These are phyloP conservation scores for Podospora pseudoanserina DNA, from an alignment of 495 filamentous ascomycete genomes.

Conservation along the genomic window DNA sequence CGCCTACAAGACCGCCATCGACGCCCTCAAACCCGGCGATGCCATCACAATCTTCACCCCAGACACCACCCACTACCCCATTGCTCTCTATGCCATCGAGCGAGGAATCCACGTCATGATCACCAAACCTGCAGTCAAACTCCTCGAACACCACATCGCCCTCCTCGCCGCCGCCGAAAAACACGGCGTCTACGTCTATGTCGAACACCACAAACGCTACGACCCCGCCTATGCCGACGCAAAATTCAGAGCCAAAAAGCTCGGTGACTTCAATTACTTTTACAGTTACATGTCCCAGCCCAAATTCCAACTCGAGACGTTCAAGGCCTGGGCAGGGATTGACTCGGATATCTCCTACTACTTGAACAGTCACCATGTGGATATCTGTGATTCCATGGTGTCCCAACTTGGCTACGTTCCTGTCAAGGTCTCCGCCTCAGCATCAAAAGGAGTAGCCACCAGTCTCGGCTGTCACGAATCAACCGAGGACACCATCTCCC, in stretches of 20 bases:
- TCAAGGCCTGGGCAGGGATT: conserved; percentile 90
- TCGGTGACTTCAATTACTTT: conserved; percentile 97
- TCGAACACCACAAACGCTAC: conserved; percentile 96
- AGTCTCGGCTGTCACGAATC: conserved; percentile 72
- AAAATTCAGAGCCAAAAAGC: conserved; percentile 61
- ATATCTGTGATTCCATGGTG: conserved; percentile 88
- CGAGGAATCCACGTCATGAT: conserved; percentile 84
- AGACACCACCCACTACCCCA: conserved; percentile 91
- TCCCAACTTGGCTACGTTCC: conserved; percentile 64
- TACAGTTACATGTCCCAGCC: conserved; percentile 97
- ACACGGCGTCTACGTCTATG: conserved; percentile 80
- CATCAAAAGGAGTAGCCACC: conserved; percentile 62
- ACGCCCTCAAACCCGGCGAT: conserved; percentile 74
- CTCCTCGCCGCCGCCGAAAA: conserved; percentile 70
- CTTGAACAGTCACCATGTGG: conserved; percentile 89
- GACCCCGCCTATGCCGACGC: conserved; percentile 92
- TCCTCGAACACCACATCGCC: conserved; percentile 69
- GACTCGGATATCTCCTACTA: conserved; percentile 95
- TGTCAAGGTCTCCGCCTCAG: conserved; percentile 72
- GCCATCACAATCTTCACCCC: conserved; percentile 97
- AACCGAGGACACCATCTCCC: conserved; percentile 90
- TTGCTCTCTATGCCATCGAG: conserved; percentile 88
- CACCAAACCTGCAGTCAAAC: conserved; percentile 92
- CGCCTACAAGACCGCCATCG: conserved; percentile 86
- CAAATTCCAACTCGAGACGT: conserved; percentile 87